Evolutionary conservation across 1,139 yeast species (phyloP), one percentile per base, ranked within the genome.

Genomic region (Kodamaea suecica): DNA sequence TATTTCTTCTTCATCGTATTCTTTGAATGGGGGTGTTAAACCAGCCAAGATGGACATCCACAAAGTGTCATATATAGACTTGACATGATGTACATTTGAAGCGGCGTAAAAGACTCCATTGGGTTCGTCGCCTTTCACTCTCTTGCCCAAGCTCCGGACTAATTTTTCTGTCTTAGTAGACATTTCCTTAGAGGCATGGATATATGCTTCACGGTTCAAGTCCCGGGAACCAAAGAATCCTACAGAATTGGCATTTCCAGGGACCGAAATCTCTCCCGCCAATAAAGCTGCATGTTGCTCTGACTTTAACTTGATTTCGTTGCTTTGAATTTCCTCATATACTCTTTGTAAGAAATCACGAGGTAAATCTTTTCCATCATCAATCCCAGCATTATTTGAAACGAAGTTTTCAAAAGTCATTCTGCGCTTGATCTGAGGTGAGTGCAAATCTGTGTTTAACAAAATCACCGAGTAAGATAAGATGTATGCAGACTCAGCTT

Each of bases 31-130:
- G 3, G 95, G 94, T 0, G 97, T 87, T 35, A 94, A 70, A 0
- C 95, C 97, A 4, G 97, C 98, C 46, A 94, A 69, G 35, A 92
- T 76, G 0, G 97, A 87, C 97, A 92, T 88, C 99, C 99, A 94
- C 33, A 86, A 68, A 10, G 87, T 87, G 50, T 90, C 97, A 61
- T 92, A 92, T 55, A 94, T 86, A 1, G 97, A 92, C 52, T 78
- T 84, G 15, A 90, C 96, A 55, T 92, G 97, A 45, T 87, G 94
- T 13, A 86, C 78, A 54, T 84, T 92, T 3, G 92, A 80, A 0
- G 95, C 76, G 4, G 64, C 69, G 41, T 67, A 64, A 36, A 65
- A 70, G 1, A 61, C 55, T 4, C 47, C 48, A 27, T 51, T 52
- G 2, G 52, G 38, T 15, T 59, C 63, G 26, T 61, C 69, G 5